These are phyloP conservation scores for Pyrenula aspistea DNA, from an alignment of 495 filamentous ascomycete genomes.

Conservation along the genomic window DNA sequence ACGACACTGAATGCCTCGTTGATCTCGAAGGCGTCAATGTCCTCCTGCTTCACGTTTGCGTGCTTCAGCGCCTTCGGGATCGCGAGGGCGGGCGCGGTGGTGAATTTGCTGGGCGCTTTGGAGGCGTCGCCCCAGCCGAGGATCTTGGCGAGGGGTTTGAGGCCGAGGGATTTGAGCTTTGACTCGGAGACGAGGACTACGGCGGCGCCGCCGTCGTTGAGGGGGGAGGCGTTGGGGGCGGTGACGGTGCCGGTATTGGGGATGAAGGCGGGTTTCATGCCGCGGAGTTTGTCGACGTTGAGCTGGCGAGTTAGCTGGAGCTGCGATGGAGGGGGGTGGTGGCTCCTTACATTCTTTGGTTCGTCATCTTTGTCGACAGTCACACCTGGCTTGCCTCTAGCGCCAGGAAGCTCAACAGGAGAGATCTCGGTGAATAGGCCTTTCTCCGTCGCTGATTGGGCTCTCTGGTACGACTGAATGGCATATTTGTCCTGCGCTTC, in stretches of 20 bases:
- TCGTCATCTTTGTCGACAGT: constrained; percentile 82
- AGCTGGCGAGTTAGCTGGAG: constrained; percentile 35
- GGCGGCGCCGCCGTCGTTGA: constrained; percentile 88
- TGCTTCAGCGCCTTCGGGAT: constrained; percentile 95
- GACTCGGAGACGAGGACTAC: constrained; percentile 83
- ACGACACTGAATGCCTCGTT: constrained; percentile 99
- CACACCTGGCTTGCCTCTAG: constrained; percentile 78
- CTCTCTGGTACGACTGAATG: constrained; percentile 82
- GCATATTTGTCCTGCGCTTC: constrained; percentile 88
- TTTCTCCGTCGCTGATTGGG: constrained; percentile 67
- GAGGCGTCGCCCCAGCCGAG: constrained; percentile 93
- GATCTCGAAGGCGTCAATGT: constrained; percentile 92
- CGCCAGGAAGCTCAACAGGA: constrained; percentile 76
- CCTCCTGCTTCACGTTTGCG: constrained; percentile 59
- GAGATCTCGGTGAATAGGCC: constrained; percentile 83
- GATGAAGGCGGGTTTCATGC: constrained; percentile 76
- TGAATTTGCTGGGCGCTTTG: constrained; percentile 85
- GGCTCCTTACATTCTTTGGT: constrained; percentile 63
- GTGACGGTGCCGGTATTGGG: constrained; percentile 77
- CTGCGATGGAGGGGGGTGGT: neutral
- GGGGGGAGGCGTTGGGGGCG: constrained; percentile 90
- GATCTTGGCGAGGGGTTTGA: constrained; percentile 90
- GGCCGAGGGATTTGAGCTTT: constrained; percentile 72
- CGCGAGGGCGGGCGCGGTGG: constrained; percentile 84
- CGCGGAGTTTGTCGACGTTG: constrained; percentile 80